Evolutionary conservation across 148 eudicot species (phyloP), one percentile per base, ranked within the genome.

Genomic region (Nepenthes gracilis): DNA sequence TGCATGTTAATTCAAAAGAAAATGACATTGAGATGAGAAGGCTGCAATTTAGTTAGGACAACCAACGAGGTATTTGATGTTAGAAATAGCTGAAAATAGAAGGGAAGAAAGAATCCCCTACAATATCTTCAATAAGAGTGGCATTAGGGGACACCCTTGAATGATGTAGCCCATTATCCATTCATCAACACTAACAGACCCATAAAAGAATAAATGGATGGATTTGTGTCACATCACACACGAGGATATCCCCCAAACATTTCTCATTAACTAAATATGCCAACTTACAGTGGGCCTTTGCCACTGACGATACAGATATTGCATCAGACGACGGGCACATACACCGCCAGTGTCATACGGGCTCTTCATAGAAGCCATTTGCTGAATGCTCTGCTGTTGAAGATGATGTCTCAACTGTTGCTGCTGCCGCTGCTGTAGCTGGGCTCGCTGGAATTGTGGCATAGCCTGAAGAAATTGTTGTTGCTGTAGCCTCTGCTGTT

Each of bases 301-400:
- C 50, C 96, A 70, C 76, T 88, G 98, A 71, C 88, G 98, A 77
- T 83, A 92, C 33, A 92, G 71, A 61, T 88, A 88, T 63, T 93
- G 96, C 98, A 93, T 93, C 47, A 93, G 72, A 36, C 95, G 77
- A 6, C 96, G 83, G 33, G 95, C 85, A 72, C 98, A 93, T 9
- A 93, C 82, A 62, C 91, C 95, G 49, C 76, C 89, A 52, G 75
- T 70, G 33, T 93, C 98, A 64, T 70, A 69, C 5, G 88, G 88
- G 37, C 74, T 79, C 70, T 93, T 93, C 66, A 82, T 70, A 36
- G 75, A 69, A 62, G 85, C 65, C 69, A 70, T 69, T 37, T 85
- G 88, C 65, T 82, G 98, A 80, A 83, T 54, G 59, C 72, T 80
- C 65, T 81, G 96, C 52, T 87, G 96, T 61, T 78, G 94, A 64